Base-by-base conservation (phyloP, 208 protist species). In the Porcisia hertigi region DNA sequence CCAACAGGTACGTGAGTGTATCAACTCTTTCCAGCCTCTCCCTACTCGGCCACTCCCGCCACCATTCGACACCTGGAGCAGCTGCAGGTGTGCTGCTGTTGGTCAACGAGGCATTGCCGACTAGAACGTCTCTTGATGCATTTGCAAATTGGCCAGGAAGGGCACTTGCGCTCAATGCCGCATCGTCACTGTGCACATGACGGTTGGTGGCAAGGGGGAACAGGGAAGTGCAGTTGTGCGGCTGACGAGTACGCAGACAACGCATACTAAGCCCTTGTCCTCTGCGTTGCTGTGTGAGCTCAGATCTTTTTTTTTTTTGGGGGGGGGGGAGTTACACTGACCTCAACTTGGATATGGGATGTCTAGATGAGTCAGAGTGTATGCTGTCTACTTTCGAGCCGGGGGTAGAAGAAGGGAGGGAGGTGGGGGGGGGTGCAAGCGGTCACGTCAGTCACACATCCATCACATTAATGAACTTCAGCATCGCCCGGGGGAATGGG, bases 1-100 rank as follows among this genome's bases (percentile, higher is more conserved):
- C 86, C 11, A 89, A 75, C 0, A 80, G 54, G 75, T 82, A 87
- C 30, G 75, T 81, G 60, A 89, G 80, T 9, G 81, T 72, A 59
- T 89, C 86, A n/a, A 89, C 83, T 1, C 75, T 67, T 45, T 83
- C 54, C 14, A 87, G 60, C 20, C 30, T 18, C 62, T 81, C 77
- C 16, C 55, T 47, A 3, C 77, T 69, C 0, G 79, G 80, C 69
- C 70, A 78, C 67, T 75, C 76, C 1, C 80, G 66, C 86, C 86
- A 89, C 65, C 45, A 43, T 34, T 66, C 67, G 53, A 8, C 49
- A 5, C 36, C 30, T 45, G 49, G n/a, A n/a, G 34, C 8, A 7
- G 30, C 18, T 45, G 49, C 52, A 25, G 67, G 49, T 20, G 45
- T 39, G 25, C 30, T 9, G 25, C 4, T 20, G 23, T 25, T 41